phyloP scores from a whole-genome alignment of 2,329 filamentous ascomycete genomes.

The Leptodontidium sp. region DNA sequence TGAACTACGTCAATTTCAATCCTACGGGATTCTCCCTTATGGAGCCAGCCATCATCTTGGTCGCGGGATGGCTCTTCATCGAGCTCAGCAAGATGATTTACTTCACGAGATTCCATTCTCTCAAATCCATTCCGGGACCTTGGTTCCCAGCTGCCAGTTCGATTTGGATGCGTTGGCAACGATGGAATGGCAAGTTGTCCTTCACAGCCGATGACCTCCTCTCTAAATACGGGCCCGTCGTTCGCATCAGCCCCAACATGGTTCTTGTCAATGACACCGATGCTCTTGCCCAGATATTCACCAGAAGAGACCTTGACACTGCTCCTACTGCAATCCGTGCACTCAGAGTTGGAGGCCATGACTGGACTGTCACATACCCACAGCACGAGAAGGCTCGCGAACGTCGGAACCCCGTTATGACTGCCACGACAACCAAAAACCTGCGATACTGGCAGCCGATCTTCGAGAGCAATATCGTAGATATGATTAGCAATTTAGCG shows the following conservation, averaged over 20 bases:
- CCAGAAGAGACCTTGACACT: constrained; percentile 24
- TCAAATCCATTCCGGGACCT: constrained; percentile 23
- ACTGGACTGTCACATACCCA: constrained; percentile 31
- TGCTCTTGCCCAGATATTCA: constrained; percentile 11
- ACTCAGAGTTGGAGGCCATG: constrained; percentile 26
- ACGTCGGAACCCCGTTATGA: constrained; percentile 28
- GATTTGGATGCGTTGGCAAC: constrained; percentile 27
- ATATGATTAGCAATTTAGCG: constrained; percentile 20
- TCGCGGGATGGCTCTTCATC: too few species aligned
- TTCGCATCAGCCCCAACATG: constrained; percentile 23
- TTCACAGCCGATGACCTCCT: constrained; percentile 26
- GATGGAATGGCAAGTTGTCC: constrained; percentile 28
- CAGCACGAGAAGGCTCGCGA: constrained; percentile 24
- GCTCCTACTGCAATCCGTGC: constrained; percentile 27
- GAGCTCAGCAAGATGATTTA: too few species aligned
- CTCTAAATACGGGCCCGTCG: constrained; percentile 24
- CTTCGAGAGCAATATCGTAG: constrained; percentile 22
- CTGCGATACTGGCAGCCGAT: constrained; percentile 22
- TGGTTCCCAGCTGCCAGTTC: constrained; percentile 21
- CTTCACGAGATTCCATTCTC: too few species aligned
- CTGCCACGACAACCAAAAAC: constrained; percentile 26
- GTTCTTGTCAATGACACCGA: constrained; percentile 26
- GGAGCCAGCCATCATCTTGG: too few species aligned
- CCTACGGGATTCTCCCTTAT: too few species aligned
- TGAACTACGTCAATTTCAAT: too few species aligned